Conservation (phyloP, 2,329 filamentous ascomycete genomes). For the Aspergillus latus region DNA sequence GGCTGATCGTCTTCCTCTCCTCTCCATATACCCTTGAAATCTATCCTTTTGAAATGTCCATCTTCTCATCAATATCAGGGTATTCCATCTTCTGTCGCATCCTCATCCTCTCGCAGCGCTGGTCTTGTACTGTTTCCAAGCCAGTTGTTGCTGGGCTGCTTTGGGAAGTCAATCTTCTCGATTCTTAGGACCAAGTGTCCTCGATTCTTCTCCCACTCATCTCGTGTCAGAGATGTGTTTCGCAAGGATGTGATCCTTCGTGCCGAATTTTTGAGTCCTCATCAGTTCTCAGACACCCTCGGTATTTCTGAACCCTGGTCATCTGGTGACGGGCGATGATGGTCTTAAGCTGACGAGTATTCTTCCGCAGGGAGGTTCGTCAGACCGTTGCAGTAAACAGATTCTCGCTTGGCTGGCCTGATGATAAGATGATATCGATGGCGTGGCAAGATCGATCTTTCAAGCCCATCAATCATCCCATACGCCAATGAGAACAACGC, state of each 20-base stretch:
- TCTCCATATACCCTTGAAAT: background rate
- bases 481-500: background rate
- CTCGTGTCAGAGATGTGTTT: background rate
- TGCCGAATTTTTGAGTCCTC: conserved; percentile 3
- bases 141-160: background rate
- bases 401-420: background rate
- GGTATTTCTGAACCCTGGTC: background rate
- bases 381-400: background rate
- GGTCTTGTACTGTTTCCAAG: background rate
- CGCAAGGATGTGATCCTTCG: conserved; percentile 3
- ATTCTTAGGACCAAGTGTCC: too few relatives aligned
- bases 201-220: background rate
- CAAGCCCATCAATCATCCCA: background rate
- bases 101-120: background rate
- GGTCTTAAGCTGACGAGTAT: background rate
- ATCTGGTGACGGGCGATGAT: background rate
- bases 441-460: background rate
- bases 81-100: background rate
- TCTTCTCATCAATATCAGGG: background rate
- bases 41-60: background rate
- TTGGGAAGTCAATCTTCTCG: background rate
- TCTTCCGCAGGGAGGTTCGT: too few relatives aligned
- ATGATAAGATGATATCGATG: background rate
- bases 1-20: background rate
- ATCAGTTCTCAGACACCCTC: background rate